phyloP scores from a whole-genome alignment of 2,329 filamentous ascomycete species.

The Bretziella fagacearum region DNA sequence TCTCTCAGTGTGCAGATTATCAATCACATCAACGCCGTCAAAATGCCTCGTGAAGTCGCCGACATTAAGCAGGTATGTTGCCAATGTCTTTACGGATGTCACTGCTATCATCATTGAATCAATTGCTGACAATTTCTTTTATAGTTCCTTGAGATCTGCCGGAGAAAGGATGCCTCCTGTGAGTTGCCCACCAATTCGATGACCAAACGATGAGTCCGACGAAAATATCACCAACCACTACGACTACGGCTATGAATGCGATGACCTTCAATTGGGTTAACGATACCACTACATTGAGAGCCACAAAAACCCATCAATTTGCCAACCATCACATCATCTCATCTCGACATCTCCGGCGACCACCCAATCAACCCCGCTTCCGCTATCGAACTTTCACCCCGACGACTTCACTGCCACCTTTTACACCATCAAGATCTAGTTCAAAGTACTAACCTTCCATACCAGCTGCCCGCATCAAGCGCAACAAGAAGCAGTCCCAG shows the following conservation, averaged over 20 bases:
- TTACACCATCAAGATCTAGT: not conserved
- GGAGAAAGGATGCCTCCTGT: conserved; percentile 99
- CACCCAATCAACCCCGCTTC: not conserved
- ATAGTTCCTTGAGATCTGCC: conserved; percentile 99
- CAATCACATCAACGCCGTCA: conserved; percentile 27
- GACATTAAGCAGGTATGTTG: conserved; percentile 73
- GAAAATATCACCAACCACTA: not conserved
- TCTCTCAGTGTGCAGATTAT: conserved; percentile 16
- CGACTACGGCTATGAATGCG: not conserved
- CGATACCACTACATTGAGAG: not conserved
- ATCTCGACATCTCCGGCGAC: not conserved
- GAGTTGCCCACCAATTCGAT: conserved; percentile 26
- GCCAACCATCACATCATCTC: not conserved
- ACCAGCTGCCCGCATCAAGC: conserved; percentile 81
- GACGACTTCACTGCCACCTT: not conserved
- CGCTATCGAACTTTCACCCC: not conserved
- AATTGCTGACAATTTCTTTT: conserved; percentile 11
- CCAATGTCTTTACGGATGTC: not conserved
- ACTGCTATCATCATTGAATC: not conserved
- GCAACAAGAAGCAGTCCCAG: conserved; percentile 75
- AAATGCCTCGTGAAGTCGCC: conserved; percentile 94
- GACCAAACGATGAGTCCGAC: conserved; percentile 2
- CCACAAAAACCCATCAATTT: not conserved
- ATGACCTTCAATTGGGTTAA: not conserved
- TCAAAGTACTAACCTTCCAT: conserved; percentile 1